Conservation (phyloP, 177 flowering plant genomes). For the Telopea speciosissima region DNA sequence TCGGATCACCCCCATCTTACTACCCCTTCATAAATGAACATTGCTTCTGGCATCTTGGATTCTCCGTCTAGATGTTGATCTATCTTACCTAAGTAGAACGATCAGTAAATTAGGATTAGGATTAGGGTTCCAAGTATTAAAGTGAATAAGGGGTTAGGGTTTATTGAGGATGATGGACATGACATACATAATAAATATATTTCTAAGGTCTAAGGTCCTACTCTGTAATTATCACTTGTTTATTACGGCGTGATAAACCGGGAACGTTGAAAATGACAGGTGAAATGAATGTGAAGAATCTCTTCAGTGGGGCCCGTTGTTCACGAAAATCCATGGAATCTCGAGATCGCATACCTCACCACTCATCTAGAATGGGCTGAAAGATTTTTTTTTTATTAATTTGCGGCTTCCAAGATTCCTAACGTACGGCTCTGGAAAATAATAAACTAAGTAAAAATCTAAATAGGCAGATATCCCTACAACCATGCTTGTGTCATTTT, state of each 20-base stretch:
- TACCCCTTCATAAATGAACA: background rate
- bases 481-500: too few species aligned
- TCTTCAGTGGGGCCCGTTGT: background rate
- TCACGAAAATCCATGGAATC: background rate
- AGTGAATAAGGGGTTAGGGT: background rate
- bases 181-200: background rate
- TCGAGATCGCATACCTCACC: background rate
- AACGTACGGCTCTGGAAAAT: background rate
- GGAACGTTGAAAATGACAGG: background rate
- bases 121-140: background rate
- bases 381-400: background rate
- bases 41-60: background rate
- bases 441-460: too few species aligned
- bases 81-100: background rate
- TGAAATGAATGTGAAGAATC: background rate
- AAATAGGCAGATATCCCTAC: too few species aligned
- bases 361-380: background rate
- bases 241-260: background rate
- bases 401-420: background rate
- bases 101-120: background rate
- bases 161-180: slow-evolving; percentile 1
- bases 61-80: background rate
- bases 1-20: too few species aligned
- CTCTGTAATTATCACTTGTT: background rate
- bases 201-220: too few species aligned